Evolutionary conservation across 257 asterid genomes (phyloP).

Genomic region (Mentha longifolia): DNA sequence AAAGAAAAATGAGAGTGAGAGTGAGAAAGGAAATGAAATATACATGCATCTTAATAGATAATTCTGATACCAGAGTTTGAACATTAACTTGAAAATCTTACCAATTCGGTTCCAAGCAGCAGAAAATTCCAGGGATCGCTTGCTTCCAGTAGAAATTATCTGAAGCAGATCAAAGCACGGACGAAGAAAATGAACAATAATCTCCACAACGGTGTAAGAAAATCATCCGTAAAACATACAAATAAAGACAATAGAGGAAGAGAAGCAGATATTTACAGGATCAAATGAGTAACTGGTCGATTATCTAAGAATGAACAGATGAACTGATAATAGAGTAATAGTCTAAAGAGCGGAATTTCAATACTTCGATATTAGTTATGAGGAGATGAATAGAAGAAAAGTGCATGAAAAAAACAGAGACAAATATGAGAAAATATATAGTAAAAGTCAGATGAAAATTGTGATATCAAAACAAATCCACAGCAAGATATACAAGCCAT

Average conservation of each 20-base stretch:
- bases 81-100: constrained; percentile 34
- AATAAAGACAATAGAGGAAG: constrained; percentile 1
- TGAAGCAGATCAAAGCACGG: constrained; percentile 40
- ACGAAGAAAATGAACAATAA: constrained; percentile 24
- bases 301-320: background rate
- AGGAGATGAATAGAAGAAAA: background rate
- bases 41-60: constrained; percentile 24
- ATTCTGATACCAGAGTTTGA: constrained; percentile 17
- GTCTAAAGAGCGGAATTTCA: constrained; percentile 17
- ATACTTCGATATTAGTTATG: constrained; percentile 12
- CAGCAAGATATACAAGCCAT: constrained; percentile 24
- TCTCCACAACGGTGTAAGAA: constrained; percentile 2
- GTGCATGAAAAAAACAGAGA: constrained; percentile 19
- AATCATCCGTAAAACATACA: constrained; percentile 13
- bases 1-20: no score
- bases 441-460: background rate
- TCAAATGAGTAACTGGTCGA: constrained; percentile 13
- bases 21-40: constrained; percentile 19
- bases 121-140: constrained; percentile 64
- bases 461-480: constrained; percentile 15
- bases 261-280: background rate
- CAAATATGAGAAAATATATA: background rate
- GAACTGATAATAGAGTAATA: background rate
- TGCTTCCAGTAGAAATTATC: constrained; percentile 83
- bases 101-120: constrained; percentile 82